Evolutionary conservation across 2,329 filamentous ascomycete species (phyloP), one percentile per base, ranked within the genome.

Genomic region (Chalara sp.): DNA sequence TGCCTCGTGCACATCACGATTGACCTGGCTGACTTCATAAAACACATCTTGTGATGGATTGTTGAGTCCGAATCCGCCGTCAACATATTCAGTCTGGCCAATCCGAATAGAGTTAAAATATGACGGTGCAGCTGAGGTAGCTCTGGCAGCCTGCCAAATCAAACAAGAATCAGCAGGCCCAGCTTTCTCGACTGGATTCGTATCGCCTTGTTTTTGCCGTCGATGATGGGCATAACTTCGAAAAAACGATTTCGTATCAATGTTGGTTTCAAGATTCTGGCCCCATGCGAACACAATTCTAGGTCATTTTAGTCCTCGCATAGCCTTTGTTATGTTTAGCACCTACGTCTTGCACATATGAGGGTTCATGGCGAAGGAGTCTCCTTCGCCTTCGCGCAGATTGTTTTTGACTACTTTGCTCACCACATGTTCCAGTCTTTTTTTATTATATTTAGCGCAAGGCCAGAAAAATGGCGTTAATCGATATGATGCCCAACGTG

Each of bases 31-130:
- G 44, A 50, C 4, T 39, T 48, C 48, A 5, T 6, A 5, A 33
- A 50, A 42, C 28, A 31, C 12, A 12, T 35, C 28, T 4, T 4
- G 11, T 4, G 32, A 47, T 30, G 44, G 48, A 13, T 47, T 50
- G 13, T 50, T 50, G 21, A 40, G 4, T 21, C 48, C 48, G 35
- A 33, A 50, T 3, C 44, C 48, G 7, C 69, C 72, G 55, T 76
- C 74, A 10, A 72, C 61, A 48, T 69, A 75, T 0, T 50, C 40
- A n/a, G 57, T 49, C 1, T 41, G 3, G 1, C 63, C 66, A 32
- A 77, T 66, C 0, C 52, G 40, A 37, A 76, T 67, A 0, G 67
- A 59, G 8, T 67, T 65, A 59, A 74, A 74, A 49, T 65, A 72
- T 0, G 57, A 57, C 0, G 69, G 57, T 0, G 70, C 70, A 2